Percentiles rank a stretch among this genome's conserved stretches.
Evolutionary conservation across 495 filamentous ascomycete genomes (phyloP).

Genomic region (Sporormia fimetaria): DNA sequence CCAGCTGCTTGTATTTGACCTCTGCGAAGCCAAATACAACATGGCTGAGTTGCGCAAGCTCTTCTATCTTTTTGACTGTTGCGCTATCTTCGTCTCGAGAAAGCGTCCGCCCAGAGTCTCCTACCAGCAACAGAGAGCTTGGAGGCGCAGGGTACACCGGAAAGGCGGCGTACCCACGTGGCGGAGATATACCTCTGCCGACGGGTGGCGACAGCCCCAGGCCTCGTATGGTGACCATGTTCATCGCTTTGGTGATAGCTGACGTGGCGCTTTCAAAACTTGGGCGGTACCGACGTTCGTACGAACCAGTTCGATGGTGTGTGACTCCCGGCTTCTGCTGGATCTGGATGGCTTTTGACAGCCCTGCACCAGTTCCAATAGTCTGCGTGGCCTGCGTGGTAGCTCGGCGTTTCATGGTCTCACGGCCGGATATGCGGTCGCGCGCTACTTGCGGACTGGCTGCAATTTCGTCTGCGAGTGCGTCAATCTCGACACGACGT

Average conservation of each 20-base stretch:
- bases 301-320: conserved; percentile 59
- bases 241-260: conserved; percentile 85
- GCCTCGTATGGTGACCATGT: conserved; percentile 77
- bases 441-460: conserved; percentile 45
- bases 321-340: conserved; percentile 48
- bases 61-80: conserved; percentile 72
- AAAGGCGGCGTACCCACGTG: conserved; percentile 66
- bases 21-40: conserved; percentile 95
- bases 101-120: conserved; percentile 49
- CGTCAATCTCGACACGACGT: conserved; percentile 87
- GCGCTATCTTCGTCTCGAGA: conserved; percentile 69
- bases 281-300: conserved; percentile 64
- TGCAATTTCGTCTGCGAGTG: conserved; percentile 88
- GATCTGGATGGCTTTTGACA: conserved; percentile 56
- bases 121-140: conserved; percentile 48
- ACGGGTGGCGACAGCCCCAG: conserved; percentile 39
- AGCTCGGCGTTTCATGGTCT: conserved; percentile 53
- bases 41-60: conserved; percentile 81
- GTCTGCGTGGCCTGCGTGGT: conserved; percentile 50
- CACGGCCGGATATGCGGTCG: conserved; percentile 11
- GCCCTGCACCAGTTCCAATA: conserved; percentile 46
- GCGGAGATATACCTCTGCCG: conserved; percentile 57
- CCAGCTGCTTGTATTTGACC: conserved; percentile 93
- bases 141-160: conserved; percentile 71
- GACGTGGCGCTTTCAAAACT: conserved; percentile 75